Evolutionary conservation across 75 land plant genomes (phyloP), one percentile per base, ranked within the genome.

Genomic region (Picea sitchensis): DNA sequence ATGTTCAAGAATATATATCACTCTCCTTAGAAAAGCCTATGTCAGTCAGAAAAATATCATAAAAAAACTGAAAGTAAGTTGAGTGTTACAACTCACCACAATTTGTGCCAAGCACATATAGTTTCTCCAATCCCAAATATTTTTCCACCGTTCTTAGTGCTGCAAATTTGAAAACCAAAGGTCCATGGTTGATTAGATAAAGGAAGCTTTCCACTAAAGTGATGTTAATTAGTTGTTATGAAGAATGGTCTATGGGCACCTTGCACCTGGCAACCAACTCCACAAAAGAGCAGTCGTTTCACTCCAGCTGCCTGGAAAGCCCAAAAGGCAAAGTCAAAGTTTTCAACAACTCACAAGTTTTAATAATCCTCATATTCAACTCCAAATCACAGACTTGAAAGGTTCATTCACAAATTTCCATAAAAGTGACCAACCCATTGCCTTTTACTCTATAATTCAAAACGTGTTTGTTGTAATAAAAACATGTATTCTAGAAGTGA

Each of bases 251-350:
- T 56, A 76, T 60, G 31, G n/a, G 26, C 23, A 97, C 99, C 99
- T 89, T 97, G 99, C 63, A 97, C 99, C 82, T 97, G 99, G 82
- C 99, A 97, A 36, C 99, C 99, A 20, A 97, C 99, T 80, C 99
- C 99, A 91, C 95, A 93, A 74, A 96, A 97, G 61, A 97, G 96
- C 80, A 97, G 96, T 47, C 98, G 93, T 76, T 97, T 97, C 34
- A 97, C 96, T 17, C 98, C 99, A n/a, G 98, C 90, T 56, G 99
- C 99, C 99, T 97, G 88, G 65, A 76, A 9, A 9, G 36, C 9
- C 2, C 56, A 54, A 80, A 44, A 7, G 54, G 56, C 9, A 2
- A 51, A 51, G 56, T 51, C 74, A 44, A 71, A 71, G 13, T 71
- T 21, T 41, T 44, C 13, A 21, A 15, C 74, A 67, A 67, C 20